Percentiles rank a stretch among this genome's conserved stretches.
phyloP scores from a whole-genome alignment of 805 yeast species.

The Ogataea chonburiensis region DNA sequence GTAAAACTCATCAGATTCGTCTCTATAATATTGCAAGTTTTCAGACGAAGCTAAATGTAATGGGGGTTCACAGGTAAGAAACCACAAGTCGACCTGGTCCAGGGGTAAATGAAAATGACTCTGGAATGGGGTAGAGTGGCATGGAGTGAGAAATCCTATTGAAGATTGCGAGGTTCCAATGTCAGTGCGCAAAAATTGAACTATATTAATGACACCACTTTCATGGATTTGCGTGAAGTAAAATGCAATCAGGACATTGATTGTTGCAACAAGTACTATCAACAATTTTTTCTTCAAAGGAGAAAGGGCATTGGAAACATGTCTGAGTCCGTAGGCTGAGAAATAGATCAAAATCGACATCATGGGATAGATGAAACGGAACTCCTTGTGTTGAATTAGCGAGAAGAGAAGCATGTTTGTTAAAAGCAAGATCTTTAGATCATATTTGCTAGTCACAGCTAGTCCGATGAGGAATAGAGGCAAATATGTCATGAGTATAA shows the following conservation, averaged over 20 bases:
- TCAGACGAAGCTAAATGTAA: conserved; percentile 36
- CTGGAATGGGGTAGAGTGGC: conserved; percentile 97
- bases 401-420: conserved; percentile 60
- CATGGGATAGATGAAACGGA: conserved; percentile 82
- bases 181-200: conserved; percentile 45
- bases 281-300: conserved; percentile 9
- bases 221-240: conserved; percentile 71
- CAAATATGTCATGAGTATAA: conserved; percentile 61
- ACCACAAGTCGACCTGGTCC: conserved; percentile 56
- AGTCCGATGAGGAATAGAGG: conserved; percentile 58
- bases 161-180: conserved; percentile 10
- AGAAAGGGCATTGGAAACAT: conserved; percentile 11
- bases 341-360: conserved; percentile 68
- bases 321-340: conserved; percentile 41
- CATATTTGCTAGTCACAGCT: conserved; percentile 15
- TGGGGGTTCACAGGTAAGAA: conserved; percentile 92
- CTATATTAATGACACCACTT: conserved; percentile 76
- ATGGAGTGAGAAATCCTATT: conserved; percentile 87
- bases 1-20: conserved; percentile 85
- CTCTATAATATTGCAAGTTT: conserved; percentile 55
- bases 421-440: conserved; percentile 28
- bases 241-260: conserved; percentile 19
- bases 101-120: conserved; percentile 66
- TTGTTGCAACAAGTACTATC: conserved; percentile 7
- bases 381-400: conserved; percentile 78